Evolutionary conservation across 2,329 filamentous ascomycete genomes (phyloP).

Genomic region (Hymenotorrendiella dingleyae): DNA sequence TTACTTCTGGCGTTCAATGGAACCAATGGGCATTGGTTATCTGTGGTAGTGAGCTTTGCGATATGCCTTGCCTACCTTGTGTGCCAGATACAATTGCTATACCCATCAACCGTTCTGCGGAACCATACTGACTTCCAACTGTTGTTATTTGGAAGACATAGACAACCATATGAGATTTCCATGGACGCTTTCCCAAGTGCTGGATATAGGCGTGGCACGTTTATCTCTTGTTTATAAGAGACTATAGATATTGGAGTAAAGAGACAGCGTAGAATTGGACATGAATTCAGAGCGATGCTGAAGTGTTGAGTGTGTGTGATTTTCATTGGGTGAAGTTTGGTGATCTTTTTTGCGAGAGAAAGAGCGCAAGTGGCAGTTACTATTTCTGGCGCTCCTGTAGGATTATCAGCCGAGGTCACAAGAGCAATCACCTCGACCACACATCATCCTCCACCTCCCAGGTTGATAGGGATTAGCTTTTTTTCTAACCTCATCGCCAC

Average conservation of each 20-base stretch:
- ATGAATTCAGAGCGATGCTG: too few relatives aligned
- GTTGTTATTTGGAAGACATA: constrained; percentile 19
- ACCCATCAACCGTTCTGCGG: constrained; percentile 23
- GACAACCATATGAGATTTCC: constrained; percentile 17
- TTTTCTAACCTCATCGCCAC: too few relatives aligned
- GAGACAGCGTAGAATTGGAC: too few relatives aligned
- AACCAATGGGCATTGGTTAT: constrained; percentile 17
- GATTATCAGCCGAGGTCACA: too few relatives aligned
- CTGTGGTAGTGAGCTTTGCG: constrained; percentile 16
- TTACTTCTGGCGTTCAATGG: constrained; percentile 18
- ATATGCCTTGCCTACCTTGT: constrained; percentile 12
- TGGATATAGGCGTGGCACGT: constrained; percentile 25
- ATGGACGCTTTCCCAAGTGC: constrained; percentile 31
- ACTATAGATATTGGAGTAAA: constrained; percentile 10
- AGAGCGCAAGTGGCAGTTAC: too few relatives aligned
- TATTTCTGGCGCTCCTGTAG: too few relatives aligned
- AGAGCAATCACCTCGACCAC: too few relatives aligned
- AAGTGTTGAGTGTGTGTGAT: too few relatives aligned
- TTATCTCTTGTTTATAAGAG: constrained; percentile 12
- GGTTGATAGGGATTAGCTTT: too few relatives aligned
- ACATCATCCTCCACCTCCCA: too few relatives aligned
- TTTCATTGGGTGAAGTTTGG: too few relatives aligned
- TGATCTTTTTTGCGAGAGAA: too few relatives aligned
- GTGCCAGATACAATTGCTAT: constrained; percentile 28
- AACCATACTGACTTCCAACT: constrained; percentile 22